Conservation (phyloP, 768 basidiomycete genomes). For the Tricholoma bakamatsutake region DNA sequence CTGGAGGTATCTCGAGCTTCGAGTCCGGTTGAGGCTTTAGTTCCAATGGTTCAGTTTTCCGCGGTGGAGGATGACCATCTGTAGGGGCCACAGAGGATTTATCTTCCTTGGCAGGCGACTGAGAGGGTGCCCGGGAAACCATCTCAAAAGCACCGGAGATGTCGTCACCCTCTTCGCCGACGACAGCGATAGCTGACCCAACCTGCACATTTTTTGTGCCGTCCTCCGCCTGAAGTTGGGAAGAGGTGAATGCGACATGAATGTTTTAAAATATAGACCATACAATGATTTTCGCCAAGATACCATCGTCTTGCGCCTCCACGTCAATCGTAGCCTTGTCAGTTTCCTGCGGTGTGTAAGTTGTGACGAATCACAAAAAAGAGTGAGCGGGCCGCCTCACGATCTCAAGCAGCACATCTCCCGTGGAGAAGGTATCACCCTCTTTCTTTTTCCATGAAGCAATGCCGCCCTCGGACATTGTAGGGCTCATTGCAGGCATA, state of each 20-base stretch:
- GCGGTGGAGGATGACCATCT: constrained; percentile 17
- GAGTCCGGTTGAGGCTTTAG: constrained; percentile 31
- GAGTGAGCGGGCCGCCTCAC: constrained; percentile 38
- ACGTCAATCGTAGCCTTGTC: constrained; percentile 99
- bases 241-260: not conserved
- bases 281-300: constrained; percentile 96
- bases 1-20: constrained; percentile 52
- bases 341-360: constrained; percentile 66
- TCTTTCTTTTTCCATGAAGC: constrained; percentile 97
- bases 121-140: constrained; percentile 55
- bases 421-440: constrained; percentile 82
- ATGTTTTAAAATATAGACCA: constrained; percentile 21
- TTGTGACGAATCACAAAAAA: constrained; percentile 9
- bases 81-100: constrained; percentile 31
- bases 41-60: constrained; percentile 27
- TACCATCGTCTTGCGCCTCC: constrained; percentile 96
- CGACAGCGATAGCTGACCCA: constrained; percentile 84
- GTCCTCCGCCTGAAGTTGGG: constrained; percentile 53
- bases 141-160: constrained; percentile 74
- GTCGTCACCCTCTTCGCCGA: constrained; percentile 95
- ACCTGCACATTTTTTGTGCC: constrained; percentile 86
- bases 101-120: constrained; percentile 31
- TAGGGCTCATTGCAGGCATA: constrained; percentile 99
- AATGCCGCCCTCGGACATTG: constrained; percentile 99
- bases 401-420: constrained; percentile 95